Evolutionary conservation across 495 filamentous ascomycete genomes (phyloP).

Genomic region (Astrocystis sublimbata): DNA sequence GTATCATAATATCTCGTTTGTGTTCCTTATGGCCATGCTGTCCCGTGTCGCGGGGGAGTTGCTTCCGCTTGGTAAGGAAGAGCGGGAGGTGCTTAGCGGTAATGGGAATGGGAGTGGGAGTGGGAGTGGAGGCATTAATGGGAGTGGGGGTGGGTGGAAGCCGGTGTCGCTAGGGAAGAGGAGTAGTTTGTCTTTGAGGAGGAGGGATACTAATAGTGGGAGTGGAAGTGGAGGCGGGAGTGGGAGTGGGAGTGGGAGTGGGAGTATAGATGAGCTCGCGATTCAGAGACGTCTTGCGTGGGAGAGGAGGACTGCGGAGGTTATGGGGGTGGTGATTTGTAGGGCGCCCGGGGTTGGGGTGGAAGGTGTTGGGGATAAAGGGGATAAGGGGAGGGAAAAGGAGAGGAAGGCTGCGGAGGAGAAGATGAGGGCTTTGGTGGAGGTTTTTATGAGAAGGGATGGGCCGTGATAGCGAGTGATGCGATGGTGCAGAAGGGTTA

Average conservation of each 20-base stretch:
- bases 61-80: constrained; percentile 41
- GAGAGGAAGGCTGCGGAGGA: constrained; percentile 50
- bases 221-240: constrained; percentile 30
- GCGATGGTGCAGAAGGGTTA: too few species aligned
- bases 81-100: constrained; percentile 31
- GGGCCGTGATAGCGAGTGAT: too few species aligned
- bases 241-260: constrained; percentile 32
- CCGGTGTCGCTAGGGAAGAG: constrained; percentile 33
- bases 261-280: constrained; percentile 29
- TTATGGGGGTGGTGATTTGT: constrained; percentile 51
- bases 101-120: constrained; percentile 23
- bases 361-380: too few species aligned
- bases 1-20: constrained; percentile 80
- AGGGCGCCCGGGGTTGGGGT: too few species aligned
- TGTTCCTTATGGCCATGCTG: constrained; percentile 81
- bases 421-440: constrained; percentile 40
- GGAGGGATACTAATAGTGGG: too few species aligned
- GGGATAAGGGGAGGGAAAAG: constrained; percentile 43
- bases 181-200: constrained; percentile 47
- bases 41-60: constrained; percentile 48
- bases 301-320: constrained; percentile 48
- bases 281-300: constrained; percentile 44
- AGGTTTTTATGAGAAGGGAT: constrained; percentile 39
- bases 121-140: too few species aligned
- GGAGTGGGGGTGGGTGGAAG: too few species aligned